Base-by-base conservation (phyloP, 2,329 filamentous ascomycete genomes). In the Hypoxylon sp. region DNA sequence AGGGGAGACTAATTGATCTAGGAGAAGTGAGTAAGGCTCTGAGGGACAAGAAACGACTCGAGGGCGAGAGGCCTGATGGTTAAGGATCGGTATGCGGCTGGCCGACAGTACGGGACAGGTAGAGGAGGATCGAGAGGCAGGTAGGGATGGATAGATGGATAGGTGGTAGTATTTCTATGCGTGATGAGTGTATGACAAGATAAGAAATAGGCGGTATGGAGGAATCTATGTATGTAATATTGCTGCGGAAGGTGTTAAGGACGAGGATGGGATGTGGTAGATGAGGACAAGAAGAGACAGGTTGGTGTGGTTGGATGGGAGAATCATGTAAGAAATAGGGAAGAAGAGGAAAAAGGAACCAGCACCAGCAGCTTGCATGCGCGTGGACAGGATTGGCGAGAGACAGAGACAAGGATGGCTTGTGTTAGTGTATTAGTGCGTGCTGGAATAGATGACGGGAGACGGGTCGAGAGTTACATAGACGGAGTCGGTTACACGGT, bases 261-360 rank as follows among this genome's bases (percentile, higher is more conserved):
- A 73, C 54, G 69, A 74, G 71, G 72, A 72, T 71, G 68, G 70
- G 64, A 77, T 70, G 66, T n/a, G 70, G 74, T 66, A 72, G 65
- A 67, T 63, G 65, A 70, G 68, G 68, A 66, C 46, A 64, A 59
- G 64, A 64, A 28, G 42, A 69, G 64, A 62, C 8, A 64, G 58
- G 67, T 45, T 38, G 57, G 57, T 69, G 48, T 69, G 68, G 64
- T 64, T 72, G 70, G 70, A 69, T 72, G 70, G 69, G 70, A 72
- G 71, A 71, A 62, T 71, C 69, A 67, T 74, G 71, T 71, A 71
- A 72, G 72, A 69, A 72, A 65, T 69, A 69, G 67, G 69, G 63
- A 70, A 68, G 61, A 64, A 20, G 22, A n/a, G n/a, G n/a, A n/a
- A 40, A 45, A 65, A 58, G 51, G 46, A 59, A 52, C 46, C 36